These are phyloP conservation scores for Barbatosphaeria neglecta DNA, from an alignment of 495 filamentous ascomycete species.

Conservation along the genomic window DNA sequence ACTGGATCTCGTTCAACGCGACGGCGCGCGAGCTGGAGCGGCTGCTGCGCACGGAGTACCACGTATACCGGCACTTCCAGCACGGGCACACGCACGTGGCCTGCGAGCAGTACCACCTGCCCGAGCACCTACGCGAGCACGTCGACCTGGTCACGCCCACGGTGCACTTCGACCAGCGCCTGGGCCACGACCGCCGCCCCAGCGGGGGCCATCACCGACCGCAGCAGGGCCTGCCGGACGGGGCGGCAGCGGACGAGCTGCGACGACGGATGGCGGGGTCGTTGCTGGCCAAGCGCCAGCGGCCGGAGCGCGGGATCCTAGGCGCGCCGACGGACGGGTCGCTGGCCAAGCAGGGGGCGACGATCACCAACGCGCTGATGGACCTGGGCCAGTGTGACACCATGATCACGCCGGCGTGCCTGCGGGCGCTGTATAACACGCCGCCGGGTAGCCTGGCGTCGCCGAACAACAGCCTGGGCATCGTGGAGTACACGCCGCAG, in stretches of 20 bases:
- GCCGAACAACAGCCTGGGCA: slow-evolving; percentile 12
- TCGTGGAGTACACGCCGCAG: slow-evolving; percentile 10
- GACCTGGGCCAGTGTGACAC: slow-evolving; percentile 23
- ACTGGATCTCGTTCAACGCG: slow-evolving; percentile 42
- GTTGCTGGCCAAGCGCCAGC: neutral
- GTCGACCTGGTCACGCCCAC: slow-evolving; percentile 39
- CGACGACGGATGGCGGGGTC: neutral
- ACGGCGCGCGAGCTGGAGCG: slow-evolving; percentile 37
- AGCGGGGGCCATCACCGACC: too few species aligned
- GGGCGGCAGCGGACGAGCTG: neutral
- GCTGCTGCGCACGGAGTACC: slow-evolving; percentile 43
- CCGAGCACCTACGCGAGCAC: slow-evolving; percentile 34
- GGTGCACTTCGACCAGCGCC: slow-evolving; percentile 10
- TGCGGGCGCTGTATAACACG: slow-evolving; percentile 45
- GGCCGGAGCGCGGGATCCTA: slow-evolving; percentile 1
- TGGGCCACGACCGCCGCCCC: slow-evolving; percentile 1
- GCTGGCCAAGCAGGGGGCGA: slow-evolving; percentile 2
- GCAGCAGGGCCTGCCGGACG: neutral
- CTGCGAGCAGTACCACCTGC: slow-evolving; percentile 34
- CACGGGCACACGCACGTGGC: slow-evolving; percentile 7
- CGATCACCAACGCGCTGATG: slow-evolving; percentile 3
- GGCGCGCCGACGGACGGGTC: neutral
- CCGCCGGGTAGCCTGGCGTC: neutral
- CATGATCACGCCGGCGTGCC: slow-evolving; percentile 42
- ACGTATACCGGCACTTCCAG: slow-evolving; percentile 32